Base-by-base conservation (phyloP, 2,329 filamentous ascomycete species). In the Camillea tinctor region DNA sequence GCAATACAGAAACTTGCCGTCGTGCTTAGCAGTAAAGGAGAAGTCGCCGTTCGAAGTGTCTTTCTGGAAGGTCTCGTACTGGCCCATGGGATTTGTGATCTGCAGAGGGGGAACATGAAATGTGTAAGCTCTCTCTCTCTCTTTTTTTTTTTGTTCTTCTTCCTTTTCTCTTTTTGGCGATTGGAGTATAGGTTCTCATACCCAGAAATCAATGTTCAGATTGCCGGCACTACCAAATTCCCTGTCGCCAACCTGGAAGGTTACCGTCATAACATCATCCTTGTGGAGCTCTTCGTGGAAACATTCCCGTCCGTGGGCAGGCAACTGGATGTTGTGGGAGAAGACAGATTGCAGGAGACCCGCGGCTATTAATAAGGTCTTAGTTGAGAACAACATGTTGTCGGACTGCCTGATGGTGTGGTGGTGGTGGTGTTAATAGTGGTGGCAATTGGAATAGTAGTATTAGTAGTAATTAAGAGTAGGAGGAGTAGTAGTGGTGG, bases 211-310 rank as follows among this genome's bases (percentile, higher is more conserved):
- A 73, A 99, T 90, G 69, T 98, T 93, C 61, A 99, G 81, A 74
- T 97, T 98, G 36, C 94, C 94, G 60, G 93, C 93, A 56, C 91
- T 91, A 55, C 94, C 94, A 78, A 97, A 97, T 76, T 99, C 95
- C 68, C 94, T 84, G 76, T 99, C 95, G 74, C 95, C 95, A 60
- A 98, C 94, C 81, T 98, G 95, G 84, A 96, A 99, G 26, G 93
- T 96, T 61, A 99, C 93, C 8, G 93, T 97, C 95, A 99, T 99
- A 78, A 90, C 91, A 81, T 99, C 95, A 77, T 97, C 95, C 75
- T 85, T 87, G 81, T 96, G 94, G 61, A 99, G 87, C 70, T 83
- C 79, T 81, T 99, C 95, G 82, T 97, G 91, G 84, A 98, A 99
- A 83, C 95, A 99, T 82, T 99, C 95, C 79, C 93, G 87, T 73